A percentile compares a stretch with the other conserved stretches of the same genome.
Conservation (phyloP, 805 yeast genomes). For the Cyberlindnera samutprakarnensis region DNA sequence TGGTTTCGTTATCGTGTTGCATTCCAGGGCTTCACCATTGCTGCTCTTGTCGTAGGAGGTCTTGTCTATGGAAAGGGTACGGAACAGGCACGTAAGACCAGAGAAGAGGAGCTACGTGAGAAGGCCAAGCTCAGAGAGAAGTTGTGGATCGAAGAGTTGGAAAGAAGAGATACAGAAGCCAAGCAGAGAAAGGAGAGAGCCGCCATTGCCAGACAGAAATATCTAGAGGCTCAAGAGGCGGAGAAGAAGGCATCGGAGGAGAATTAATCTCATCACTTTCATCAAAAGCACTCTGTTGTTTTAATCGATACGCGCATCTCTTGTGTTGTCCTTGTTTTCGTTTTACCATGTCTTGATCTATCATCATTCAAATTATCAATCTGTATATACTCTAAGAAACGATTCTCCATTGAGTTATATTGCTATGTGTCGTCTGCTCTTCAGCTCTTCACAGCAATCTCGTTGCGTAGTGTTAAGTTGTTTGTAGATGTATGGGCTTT, state of each 20-base stretch:
- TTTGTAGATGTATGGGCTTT: too few species aligned
- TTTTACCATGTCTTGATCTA: too few species aligned
- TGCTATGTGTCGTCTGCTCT: too few species aligned
- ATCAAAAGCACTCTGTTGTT: too few species aligned
- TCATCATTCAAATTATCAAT: too few species aligned
- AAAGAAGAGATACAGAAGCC: conserved; percentile 72
- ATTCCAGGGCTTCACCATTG: conserved; percentile 75
- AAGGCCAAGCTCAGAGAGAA: conserved; percentile 82
- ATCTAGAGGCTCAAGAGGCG: conserved; percentile 32
- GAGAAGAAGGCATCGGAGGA: conserved; percentile 18
- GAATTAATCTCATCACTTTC: too few species aligned
- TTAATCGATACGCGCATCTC: too few species aligned
- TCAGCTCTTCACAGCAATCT: too few species aligned
- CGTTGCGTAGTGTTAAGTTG: too few species aligned
- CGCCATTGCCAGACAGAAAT: conserved; percentile 44
- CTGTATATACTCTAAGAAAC: too few species aligned
- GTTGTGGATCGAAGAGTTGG: conserved; percentile 86
- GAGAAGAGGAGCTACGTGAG: conserved; percentile 60
- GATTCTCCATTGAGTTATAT: too few species aligned
- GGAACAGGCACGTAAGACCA: conserved; percentile 37
- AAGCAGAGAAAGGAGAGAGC: conserved; percentile 64
- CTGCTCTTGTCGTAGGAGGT: conserved; percentile 79
- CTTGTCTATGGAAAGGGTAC: conserved; percentile 49
- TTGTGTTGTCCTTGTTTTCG: too few species aligned
- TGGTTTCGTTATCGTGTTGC: conserved; percentile 90